Base-by-base conservation (phyloP, 768 basidiomycete genomes). In the Boletus sp. region DNA sequence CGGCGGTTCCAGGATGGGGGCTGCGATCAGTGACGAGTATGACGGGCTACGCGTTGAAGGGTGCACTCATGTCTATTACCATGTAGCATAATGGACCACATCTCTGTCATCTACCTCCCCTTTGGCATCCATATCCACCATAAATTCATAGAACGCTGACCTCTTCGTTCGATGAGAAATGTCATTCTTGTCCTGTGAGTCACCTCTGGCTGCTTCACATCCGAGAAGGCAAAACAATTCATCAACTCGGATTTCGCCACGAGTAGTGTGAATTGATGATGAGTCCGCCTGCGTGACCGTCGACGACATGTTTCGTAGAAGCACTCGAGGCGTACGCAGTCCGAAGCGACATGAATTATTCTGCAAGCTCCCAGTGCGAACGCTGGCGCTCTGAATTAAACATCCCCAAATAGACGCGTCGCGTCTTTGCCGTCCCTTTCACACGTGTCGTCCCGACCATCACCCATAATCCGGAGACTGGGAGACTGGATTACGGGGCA, bases 331-430 rank as follows among this genome's bases (percentile, higher is more conserved):
- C n/a, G n/a, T n/a, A n/a, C n/a, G n/a, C n/a, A n/a, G n/a, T n/a
- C n/a, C n/a, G n/a, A n/a, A n/a, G n/a, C n/a, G n/a, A n/a, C n/a
- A n/a, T n/a, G n/a, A n/a, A n/a, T n/a, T n/a, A n/a, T n/a, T n/a
- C n/a, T n/a, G n/a, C n/a, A n/a, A n/a, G n/a, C n/a, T n/a, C n/a
- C n/a, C n/a, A 25, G 25, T 25, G 3, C 25, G 5, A 25, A 25
- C 25, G 25, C n/a, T n/a, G n/a, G n/a, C 25, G 5, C 25, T 25
- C 25, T 25, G 25, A 25, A 25, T 25, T 25, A 25, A 63, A 63
- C 34, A 59, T 30, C 0, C 7, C 39, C 54, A 63, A 63, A 63
- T 39, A 50, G 32, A 53, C 57, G 61, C 57, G 61, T 53, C 57
- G 61, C 61, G 60, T 43, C n/a, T 11, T 13, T 14, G 32, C 21